These are phyloP conservation scores for Microcyclosporella mali DNA, from an alignment of 2,329 filamentous ascomycete genomes.

Conservation along the genomic window DNA sequence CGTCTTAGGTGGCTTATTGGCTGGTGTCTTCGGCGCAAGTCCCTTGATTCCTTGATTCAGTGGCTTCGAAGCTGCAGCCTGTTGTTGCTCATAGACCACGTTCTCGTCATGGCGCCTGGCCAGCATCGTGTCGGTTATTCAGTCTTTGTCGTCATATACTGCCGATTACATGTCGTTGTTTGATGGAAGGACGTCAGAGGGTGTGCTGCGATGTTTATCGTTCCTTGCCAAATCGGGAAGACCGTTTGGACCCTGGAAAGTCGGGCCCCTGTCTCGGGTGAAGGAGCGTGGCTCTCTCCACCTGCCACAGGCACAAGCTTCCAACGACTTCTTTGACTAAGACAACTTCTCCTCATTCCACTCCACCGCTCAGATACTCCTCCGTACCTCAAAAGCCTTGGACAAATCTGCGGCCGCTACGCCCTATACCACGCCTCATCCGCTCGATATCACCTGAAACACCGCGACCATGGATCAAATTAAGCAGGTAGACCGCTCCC, in stretches of 20 bases:
- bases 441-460: background rate
- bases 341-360: no score
- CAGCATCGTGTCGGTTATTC: conserved; percentile 51
- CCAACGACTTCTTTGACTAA: background rate
- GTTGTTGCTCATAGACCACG: conserved; percentile 67
- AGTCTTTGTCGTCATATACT: background rate
- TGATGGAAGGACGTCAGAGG: background rate
- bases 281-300: background rate
- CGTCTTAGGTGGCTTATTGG: conserved; percentile 69
- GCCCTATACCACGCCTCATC: background rate
- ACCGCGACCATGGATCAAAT: conserved; percentile 37
- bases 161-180: background rate
- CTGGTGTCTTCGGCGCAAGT: conserved; percentile 70
- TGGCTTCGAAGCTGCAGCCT: conserved; percentile 63
- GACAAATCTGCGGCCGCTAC: no score
- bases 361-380: no score
- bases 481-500: conserved; percentile 35
- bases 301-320: background rate
- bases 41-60: conserved; percentile 59
- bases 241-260: background rate
- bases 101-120: conserved; percentile 81
- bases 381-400: no score
- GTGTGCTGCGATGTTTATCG: background rate
- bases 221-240: background rate
- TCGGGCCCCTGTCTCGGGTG: background rate